These are phyloP conservation scores for Termitomyces sp. DNA, from an alignment of 768 basidiomycete genomes.

Conservation along the genomic window DNA sequence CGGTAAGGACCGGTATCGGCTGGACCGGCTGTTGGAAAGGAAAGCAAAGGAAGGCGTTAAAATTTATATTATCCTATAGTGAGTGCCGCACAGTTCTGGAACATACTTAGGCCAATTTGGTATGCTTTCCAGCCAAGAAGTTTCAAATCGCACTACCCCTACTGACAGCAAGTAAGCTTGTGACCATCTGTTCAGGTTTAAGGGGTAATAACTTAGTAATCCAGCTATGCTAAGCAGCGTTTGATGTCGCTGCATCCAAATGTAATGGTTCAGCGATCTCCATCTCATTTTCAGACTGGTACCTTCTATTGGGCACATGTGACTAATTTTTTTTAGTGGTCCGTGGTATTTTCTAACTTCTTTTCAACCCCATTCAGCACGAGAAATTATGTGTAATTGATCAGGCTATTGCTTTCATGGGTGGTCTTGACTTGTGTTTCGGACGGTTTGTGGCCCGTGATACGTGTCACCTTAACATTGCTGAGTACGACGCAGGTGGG, in stretches of 20 bases:
- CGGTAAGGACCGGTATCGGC: slow-evolving; percentile 73
- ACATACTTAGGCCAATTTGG: slow-evolving; percentile 5
- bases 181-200: slow-evolving; percentile 4
- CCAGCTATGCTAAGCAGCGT: slow-evolving; percentile 81
- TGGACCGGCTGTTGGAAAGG: slow-evolving; percentile 80
- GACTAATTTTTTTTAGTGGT: slow-evolving; percentile 20
- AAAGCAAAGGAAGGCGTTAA: slow-evolving; percentile 97
- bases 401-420: slow-evolving; percentile 97
- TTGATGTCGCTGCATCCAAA: slow-evolving; percentile 80
- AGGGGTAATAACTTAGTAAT: slow-evolving; percentile 1
- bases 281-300: slow-evolving; percentile 95
- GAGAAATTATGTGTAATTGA: slow-evolving; percentile 98
- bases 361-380: slow-evolving; percentile 46
- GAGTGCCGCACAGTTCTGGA: slow-evolving; percentile 19
- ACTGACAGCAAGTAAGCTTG: slow-evolving; percentile 78
- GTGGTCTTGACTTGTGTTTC: slow-evolving; percentile 92
- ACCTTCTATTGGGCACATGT: slow-evolving; percentile 99
- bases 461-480: neutral
- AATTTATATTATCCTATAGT: slow-evolving; percentile 94
- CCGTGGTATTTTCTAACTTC: neutral
- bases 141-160: slow-evolving; percentile 91
- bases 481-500: slow-evolving; percentile 57
- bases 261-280: slow-evolving; percentile 94
- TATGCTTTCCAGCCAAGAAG: slow-evolving; percentile 68
- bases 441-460: slow-evolving; percentile 47